Percentiles rank a stretch among this genome's conserved stretches.
phyloP scores from a whole-genome alignment of 1,284 basidiomycete genomes.

The Fomitiporia mediterranea region DNA sequence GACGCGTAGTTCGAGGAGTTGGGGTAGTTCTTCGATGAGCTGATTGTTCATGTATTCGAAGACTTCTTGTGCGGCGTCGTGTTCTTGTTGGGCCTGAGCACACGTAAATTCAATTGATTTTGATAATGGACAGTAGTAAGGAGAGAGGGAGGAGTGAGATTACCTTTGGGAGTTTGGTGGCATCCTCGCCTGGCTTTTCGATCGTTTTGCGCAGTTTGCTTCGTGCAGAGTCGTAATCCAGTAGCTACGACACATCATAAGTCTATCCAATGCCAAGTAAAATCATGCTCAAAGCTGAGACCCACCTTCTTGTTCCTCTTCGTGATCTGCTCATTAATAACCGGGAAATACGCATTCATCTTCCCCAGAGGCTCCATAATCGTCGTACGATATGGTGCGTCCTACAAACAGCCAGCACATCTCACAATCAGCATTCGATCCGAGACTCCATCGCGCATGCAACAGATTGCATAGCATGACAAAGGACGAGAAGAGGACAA shows the following conservation, averaged over 20 bases:
- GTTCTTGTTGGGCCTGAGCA: constrained; percentile 83
- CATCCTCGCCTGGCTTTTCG: constrained; percentile 93
- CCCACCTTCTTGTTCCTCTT: constrained; percentile 96
- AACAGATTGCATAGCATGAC: background rate
- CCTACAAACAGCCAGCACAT: too few species aligned
- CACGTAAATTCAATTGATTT: constrained; percentile 1
- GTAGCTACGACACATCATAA: constrained; percentile 49
- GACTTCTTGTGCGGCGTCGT: constrained; percentile 90
- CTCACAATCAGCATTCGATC: too few species aligned
- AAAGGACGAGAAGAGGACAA: constrained; percentile 1
- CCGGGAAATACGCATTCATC: constrained; percentile 92
- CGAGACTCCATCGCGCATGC: too few species aligned
- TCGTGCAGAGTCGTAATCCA: constrained; percentile 94
- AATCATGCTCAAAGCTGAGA: background rate
- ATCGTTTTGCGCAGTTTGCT: constrained; percentile 85
- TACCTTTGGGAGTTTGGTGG: constrained; percentile 84
- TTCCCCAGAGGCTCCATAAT: constrained; percentile 95
- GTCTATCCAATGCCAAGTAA: constrained; percentile 4
- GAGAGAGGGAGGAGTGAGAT: constrained; percentile 21
- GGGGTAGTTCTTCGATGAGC: constrained; percentile 86
- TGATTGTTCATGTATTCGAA: constrained; percentile 94
- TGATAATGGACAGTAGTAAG: background rate
- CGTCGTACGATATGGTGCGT: constrained; percentile 90
- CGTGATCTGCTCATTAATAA: constrained; percentile 89
- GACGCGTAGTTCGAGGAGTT: constrained; percentile 90